Percentiles rank a stretch among this genome's conserved stretches.
phyloP scores from a whole-genome alignment of 208 protist genomes.

The Vickermania spadyakhi region DNA sequence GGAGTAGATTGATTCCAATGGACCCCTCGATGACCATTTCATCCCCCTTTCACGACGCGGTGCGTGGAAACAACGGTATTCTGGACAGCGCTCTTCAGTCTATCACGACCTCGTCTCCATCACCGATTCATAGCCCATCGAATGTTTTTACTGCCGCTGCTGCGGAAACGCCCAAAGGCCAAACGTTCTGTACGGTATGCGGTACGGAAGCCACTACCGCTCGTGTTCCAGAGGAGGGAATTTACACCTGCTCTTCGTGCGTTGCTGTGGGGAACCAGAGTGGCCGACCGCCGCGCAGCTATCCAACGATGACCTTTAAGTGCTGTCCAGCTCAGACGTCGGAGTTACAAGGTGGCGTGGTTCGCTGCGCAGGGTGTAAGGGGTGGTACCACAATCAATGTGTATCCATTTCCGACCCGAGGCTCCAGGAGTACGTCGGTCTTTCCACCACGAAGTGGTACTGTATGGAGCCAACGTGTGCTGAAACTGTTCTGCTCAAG shows the following conservation, averaged over 20 bases:
- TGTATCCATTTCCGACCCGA: conserved; percentile 36
- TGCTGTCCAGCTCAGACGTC: conserved; percentile 72
- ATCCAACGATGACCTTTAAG: conserved; percentile 67
- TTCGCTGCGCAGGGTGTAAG: conserved; percentile 52
- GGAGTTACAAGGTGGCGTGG: conserved; percentile 49
- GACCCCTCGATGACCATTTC: conserved; percentile 61
- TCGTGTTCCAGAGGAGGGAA: conserved; percentile 37
- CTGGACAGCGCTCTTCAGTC: conserved; percentile 42
- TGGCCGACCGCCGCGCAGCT: conserved; percentile 8
- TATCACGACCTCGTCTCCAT: conserved; percentile 19
- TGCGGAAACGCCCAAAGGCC: not conserved
- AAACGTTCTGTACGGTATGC: conserved; percentile 37
- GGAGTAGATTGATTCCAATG: too few species aligned
- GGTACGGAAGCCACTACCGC: conserved; percentile 18
- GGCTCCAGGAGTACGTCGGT: conserved; percentile 46
- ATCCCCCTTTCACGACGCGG: conserved; percentile 61
- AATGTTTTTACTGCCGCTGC: too few species aligned
- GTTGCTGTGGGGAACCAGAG: conserved; percentile 11
- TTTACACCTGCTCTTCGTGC: conserved; percentile 57
- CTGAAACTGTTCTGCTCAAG: conserved; percentile 30
- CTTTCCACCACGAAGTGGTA: conserved; percentile 82
- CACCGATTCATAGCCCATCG: too few species aligned
- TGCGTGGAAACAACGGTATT: conserved; percentile 28
- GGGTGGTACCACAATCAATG: conserved; percentile 75
- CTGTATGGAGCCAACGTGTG: conserved; percentile 67